A percentile compares a stretch with the other conserved stretches of the same genome.
Conservation (phyloP, 2,329 filamentous ascomycete species). For the Phialophora macrospora region DNA sequence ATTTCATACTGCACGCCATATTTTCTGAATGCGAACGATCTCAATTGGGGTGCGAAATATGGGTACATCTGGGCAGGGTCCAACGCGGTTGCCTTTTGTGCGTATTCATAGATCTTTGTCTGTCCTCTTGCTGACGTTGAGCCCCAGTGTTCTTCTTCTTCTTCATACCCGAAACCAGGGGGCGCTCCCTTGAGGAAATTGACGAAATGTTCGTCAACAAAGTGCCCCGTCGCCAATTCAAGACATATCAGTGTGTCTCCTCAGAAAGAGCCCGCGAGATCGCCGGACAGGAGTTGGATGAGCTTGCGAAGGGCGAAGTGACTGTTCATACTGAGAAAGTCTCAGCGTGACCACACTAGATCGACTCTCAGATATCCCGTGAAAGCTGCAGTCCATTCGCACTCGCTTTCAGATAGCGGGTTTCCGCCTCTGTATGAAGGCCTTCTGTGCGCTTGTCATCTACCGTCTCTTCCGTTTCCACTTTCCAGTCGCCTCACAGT, state of each 20-base stretch:
- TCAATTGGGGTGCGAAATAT: conserved; percentile 53
- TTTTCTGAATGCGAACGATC: conserved; percentile 49
- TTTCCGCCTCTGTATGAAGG: not conserved
- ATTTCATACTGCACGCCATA: conserved; percentile 48
- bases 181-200: conserved; percentile 40
- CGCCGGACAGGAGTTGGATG: conserved; percentile 17
- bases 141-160: conserved; percentile 26
- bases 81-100: conserved; percentile 47
- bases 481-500: not conserved
- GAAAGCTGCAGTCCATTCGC: not conserved
- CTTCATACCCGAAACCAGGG: conserved; percentile 40
- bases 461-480: not conserved
- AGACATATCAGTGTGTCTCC: conserved; percentile 28
- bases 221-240: conserved; percentile 25
- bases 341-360: not conserved
- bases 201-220: conserved; percentile 41
- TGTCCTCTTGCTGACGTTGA: not conserved
- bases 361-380: not conserved
- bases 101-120: conserved; percentile 2
- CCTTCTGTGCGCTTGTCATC: not conserved
- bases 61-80: conserved; percentile 57
- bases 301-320: conserved; percentile 3
- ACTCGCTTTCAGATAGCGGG: not conserved
- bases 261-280: conserved; percentile 27
- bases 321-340: conserved; percentile 18